A percentile compares a stretch with the other conserved stretches of the same genome.
These are phyloP conservation scores for Collybia sordida DNA, from an alignment of 768 basidiomycete genomes.

Conservation along the genomic window DNA sequence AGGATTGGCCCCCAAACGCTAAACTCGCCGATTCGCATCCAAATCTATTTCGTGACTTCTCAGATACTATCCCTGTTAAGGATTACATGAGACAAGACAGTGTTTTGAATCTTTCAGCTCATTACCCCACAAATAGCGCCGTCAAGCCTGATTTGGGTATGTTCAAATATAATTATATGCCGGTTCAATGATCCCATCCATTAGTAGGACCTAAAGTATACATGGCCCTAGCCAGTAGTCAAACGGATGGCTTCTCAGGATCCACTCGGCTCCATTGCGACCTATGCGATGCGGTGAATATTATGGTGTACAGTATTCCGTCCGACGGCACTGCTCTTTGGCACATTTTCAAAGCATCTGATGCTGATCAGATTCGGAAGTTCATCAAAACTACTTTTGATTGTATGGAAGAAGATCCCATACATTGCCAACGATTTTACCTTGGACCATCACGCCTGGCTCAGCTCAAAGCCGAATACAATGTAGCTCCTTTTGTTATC, in stretches of 20 bases:
- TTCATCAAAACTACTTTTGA: constrained; percentile 70
- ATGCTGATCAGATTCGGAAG: constrained; percentile 68
- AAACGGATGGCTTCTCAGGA: constrained; percentile 68
- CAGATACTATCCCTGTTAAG: constrained; percentile 77
- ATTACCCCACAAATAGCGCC: constrained; percentile 71
- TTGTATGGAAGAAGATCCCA: constrained; percentile 60
- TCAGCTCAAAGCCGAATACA: constrained; percentile 63
- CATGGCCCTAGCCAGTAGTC: constrained; percentile 76
- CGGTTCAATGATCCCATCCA: constrained; percentile 2
- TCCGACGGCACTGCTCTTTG: constrained; percentile 74
- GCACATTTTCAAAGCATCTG: constrained; percentile 84
- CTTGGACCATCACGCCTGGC: constrained; percentile 57
- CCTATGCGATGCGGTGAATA: constrained; percentile 89
- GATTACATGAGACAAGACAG: constrained; percentile 89
- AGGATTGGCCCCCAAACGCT: constrained; percentile 91
- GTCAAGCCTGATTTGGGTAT: constrained; percentile 76
- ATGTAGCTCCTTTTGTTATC: constrained; percentile 76
- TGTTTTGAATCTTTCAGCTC: constrained; percentile 80
- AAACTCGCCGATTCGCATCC: constrained; percentile 85
- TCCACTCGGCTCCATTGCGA: constrained; percentile 91
- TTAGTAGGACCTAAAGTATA: constrained; percentile 87
- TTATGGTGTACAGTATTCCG: constrained; percentile 73
- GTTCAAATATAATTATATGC: constrained; percentile 22
- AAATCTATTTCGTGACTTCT: constrained; percentile 82
- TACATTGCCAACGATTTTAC: constrained; percentile 87